Conservation (phyloP, 768 basidiomycete species). For the Tricholoma terreum region DNA sequence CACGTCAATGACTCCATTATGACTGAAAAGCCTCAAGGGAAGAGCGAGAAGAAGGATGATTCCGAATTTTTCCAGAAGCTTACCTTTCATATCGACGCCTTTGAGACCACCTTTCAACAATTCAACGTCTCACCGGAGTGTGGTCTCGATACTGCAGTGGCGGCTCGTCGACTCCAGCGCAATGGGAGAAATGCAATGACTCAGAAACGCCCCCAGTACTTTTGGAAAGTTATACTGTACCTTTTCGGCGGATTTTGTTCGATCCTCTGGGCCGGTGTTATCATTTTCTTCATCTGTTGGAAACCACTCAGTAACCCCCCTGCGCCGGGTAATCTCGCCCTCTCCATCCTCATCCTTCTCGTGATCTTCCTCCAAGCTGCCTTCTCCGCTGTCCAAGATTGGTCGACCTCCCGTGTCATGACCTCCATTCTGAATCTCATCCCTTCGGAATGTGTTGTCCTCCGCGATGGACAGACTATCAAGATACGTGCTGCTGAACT, state of each 20-base stretch:
- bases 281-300: conserved; percentile 19
- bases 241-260: conserved; percentile 20
- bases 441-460: conserved; percentile 16
- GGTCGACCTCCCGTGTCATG: conserved; percentile 18
- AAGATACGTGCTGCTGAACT: conserved; percentile 14
- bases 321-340: conserved; percentile 16
- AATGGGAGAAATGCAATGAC: conserved; percentile 16
- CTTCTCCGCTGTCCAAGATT: conserved; percentile 14
- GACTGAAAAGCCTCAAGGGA: conserved; percentile 2
- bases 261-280: conserved; percentile 18
- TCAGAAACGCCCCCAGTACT: conserved; percentile 13
- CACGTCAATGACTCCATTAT: conserved; percentile 15
- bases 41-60: conserved; percentile 6
- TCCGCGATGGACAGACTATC: conserved; percentile 13
- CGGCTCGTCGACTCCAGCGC: conserved; percentile 14
- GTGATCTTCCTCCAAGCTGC: conserved; percentile 14
- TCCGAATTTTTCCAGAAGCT: conserved; percentile 14
- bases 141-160: conserved; percentile 13
- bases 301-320: conserved; percentile 10
- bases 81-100: conserved; percentile 11
- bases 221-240: conserved; percentile 17
- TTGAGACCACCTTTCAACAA: conserved; percentile 9
- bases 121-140: conserved; percentile 8
- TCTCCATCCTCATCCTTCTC: conserved; percentile 13
- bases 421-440: conserved; percentile 19